These are phyloP conservation scores for Panicum hallii DNA, from an alignment of 202 grass and related monocot genomes.

Conservation along the genomic window DNA sequence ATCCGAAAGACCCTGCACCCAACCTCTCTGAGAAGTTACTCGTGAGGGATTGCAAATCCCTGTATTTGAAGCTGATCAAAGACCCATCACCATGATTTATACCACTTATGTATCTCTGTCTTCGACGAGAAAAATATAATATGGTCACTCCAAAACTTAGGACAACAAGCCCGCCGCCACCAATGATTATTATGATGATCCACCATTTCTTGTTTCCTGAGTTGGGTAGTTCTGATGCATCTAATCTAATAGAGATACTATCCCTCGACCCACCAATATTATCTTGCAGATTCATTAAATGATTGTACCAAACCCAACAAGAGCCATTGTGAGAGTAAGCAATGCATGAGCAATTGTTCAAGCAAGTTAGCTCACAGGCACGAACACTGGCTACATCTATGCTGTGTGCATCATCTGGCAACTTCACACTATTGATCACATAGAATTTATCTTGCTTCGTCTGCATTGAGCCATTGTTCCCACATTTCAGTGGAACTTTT, in stretches of 20 bases:
- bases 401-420: slow-evolving; percentile 20
- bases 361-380: slow-evolving; percentile 33
- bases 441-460: slow-evolving; percentile 44
- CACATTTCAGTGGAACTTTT: slow-evolving; percentile 46
- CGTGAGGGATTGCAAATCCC: slow-evolving; percentile 38
- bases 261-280: neutral
- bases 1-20: slow-evolving; percentile 56
- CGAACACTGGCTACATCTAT: neutral
- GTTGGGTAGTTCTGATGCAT: slow-evolving; percentile 39
- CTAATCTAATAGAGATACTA: slow-evolving; percentile 42
- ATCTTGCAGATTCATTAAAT: slow-evolving; percentile 56
- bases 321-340: slow-evolving; percentile 40
- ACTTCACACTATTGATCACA: slow-evolving; percentile 14
- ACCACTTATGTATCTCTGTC: neutral
- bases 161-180: neutral
- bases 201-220: slow-evolving; percentile 34
- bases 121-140: slow-evolving; percentile 10
- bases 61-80: slow-evolving; percentile 50
- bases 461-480: neutral
- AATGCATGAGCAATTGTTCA: slow-evolving; percentile 51
- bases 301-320: slow-evolving; percentile 50
- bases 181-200: neutral
- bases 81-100: slow-evolving; percentile 1
- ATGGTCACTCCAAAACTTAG: slow-evolving; percentile 11
- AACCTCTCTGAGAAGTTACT: slow-evolving; percentile 57